Evolutionary conservation across 192 early-diverging fungal species (phyloP).

Genomic region (Allomyces javanicus): DNA sequence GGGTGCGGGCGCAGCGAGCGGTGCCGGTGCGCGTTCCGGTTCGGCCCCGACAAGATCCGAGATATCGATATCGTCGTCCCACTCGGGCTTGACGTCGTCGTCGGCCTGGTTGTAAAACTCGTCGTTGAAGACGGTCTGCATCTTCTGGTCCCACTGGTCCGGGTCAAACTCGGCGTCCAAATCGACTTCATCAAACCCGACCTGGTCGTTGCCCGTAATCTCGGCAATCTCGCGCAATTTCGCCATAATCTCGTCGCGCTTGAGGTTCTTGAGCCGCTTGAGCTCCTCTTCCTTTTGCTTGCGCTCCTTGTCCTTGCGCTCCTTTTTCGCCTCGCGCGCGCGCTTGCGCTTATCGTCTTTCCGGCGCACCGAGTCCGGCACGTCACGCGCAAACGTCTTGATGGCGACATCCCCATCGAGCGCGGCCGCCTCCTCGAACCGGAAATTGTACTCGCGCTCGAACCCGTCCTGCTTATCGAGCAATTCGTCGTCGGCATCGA

Average conservation of each 20-base stretch:
- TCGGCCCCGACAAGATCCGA: conserved; percentile 26
- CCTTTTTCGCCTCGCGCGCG: conserved; percentile 44
- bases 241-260: conserved; percentile 66
- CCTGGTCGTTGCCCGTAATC: conserved; percentile 50
- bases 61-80: conserved; percentile 70
- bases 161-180: conserved; percentile 88
- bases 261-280: conserved; percentile 76
- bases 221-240: conserved; percentile 68
- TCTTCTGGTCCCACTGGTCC: conserved; percentile 61
- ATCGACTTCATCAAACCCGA: conserved; percentile 59
- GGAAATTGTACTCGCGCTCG: conserved; percentile 80
- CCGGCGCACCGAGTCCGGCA: conserved; percentile 63
- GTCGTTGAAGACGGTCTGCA: conserved; percentile 59
- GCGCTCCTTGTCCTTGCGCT: conserved; percentile 56
- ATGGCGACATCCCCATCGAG: conserved; percentile 13
- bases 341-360: conserved; percentile 60
- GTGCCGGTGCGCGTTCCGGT: conserved; percentile 3
- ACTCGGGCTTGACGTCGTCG: conserved; percentile 59
- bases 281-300: conserved; percentile 57
- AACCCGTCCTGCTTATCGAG: conserved; percentile 67
- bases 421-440: conserved; percentile 59
- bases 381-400: conserved; percentile 56
- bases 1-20: not conserved
- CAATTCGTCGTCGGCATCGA: conserved; percentile 51
- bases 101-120: conserved; percentile 28